Percentiles rank a stretch among this genome's conserved stretches.
phyloP scores from a whole-genome alignment of 2,329 filamentous ascomycete genomes.

The Sclerotinia trifoliorum region DNA sequence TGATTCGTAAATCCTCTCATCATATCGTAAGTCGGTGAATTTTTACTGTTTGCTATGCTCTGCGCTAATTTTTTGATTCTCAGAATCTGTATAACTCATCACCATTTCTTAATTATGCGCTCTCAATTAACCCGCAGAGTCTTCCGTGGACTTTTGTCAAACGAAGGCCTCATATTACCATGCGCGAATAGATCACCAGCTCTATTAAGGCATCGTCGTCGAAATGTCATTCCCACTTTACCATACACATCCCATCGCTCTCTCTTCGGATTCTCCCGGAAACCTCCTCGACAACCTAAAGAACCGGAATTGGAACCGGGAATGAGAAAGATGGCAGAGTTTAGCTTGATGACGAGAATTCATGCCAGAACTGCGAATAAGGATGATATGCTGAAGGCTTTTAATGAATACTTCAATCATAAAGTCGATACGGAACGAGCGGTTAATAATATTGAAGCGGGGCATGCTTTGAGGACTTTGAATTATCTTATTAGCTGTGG shows the following conservation, averaged over 20 bases:
- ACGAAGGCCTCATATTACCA: constrained; percentile 43
- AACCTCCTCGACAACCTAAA: constrained; percentile 58
- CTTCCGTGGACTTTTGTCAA: constrained; percentile 56
- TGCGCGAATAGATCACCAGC: constrained; percentile 35
- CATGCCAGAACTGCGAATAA: constrained; percentile 62
- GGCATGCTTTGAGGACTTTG: constrained; percentile 58
- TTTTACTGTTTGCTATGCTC: neutral
- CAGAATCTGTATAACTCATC: constrained; percentile 26
- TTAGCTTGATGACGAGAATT: constrained; percentile 61
- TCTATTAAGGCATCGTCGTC: constrained; percentile 34
- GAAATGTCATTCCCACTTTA: neutral
- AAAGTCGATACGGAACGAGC: constrained; percentile 50
- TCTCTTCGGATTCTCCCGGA: constrained; percentile 61
- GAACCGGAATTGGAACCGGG: constrained; percentile 67
- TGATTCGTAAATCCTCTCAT: neutral
- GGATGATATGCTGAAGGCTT: constrained; percentile 63
- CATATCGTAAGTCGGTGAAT: neutral
- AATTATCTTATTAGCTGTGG: constrained; percentile 51
- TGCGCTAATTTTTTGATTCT: neutral
- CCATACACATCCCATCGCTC: constrained; percentile 41
- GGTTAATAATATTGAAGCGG: constrained; percentile 66
- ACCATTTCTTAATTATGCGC: constrained; percentile 46
- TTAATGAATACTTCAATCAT: constrained; percentile 60
- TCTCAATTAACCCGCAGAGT: constrained; percentile 60
- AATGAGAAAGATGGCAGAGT: constrained; percentile 67